Evolutionary conservation across 2,329 filamentous ascomycete genomes (phyloP), one percentile per base, ranked within the genome.

Genomic region (Aspergillus chevalieri): DNA sequence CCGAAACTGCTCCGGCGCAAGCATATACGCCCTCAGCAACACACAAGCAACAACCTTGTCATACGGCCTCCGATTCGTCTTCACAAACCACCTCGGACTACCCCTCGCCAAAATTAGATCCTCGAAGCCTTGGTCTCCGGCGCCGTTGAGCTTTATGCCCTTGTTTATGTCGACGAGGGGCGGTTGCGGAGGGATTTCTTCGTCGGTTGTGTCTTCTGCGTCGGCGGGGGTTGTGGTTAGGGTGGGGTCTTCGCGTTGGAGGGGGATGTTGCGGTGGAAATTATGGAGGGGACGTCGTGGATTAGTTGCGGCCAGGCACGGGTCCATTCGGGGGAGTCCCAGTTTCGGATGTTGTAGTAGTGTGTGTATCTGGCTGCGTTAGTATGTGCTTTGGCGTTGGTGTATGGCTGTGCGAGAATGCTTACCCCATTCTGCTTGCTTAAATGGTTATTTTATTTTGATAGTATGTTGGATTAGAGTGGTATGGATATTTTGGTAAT

Each of bases 31-130:
- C 12, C 57, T 44, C 4, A 62, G 48, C 12, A 61, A 28, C 17
- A 62, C 50, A 17, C 51, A 54, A 3, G 50, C 42, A 12, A 58
- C 54, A 3, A 57, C 58, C 19, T 30, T n/a, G 45, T 60, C 55
- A 14, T 60, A 60, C 9, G 55, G 52, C 44, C 46, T 55, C 2
- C 10, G 22, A 1, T 12, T 47, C 1, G 59, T 61, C 24, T 58
- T 60, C 39, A 50, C 49, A 30, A 49, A 56, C 9, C 6, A 26
- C 21, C 30, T 46, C 0, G 9, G 2, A 1, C 33, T 36, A 12
- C 41, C 9, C 12, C 44, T 36, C 19, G 42, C 14, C n/a, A 57
- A 42, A 2, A 43, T 30, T 14, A 58, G 49, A 3, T 21, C 22
- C 30, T 57, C 55, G 21, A 53, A 38, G 1, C 30, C 42, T 8